Conservation (phyloP, 2,329 filamentous ascomycete species). For the Alternaria conjuncta region DNA sequence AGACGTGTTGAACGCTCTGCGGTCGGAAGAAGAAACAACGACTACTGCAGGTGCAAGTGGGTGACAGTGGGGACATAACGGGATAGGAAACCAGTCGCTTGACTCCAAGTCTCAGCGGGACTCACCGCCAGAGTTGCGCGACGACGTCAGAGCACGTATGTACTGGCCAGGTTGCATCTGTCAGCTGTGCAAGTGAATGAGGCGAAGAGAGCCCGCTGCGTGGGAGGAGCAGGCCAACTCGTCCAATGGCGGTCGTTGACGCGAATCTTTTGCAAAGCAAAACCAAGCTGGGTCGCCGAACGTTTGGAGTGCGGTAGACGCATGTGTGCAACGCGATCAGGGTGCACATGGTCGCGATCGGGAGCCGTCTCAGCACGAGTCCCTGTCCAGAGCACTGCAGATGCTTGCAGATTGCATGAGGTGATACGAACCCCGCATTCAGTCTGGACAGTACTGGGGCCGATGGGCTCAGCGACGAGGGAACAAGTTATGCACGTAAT, state of each 20-base stretch:
- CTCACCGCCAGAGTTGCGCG: slow-evolving; percentile 27
- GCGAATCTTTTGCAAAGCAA: slow-evolving; percentile 7
- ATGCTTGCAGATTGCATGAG: slow-evolving; percentile 11
- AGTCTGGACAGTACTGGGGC: neutral
- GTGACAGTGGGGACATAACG: slow-evolving; percentile 25
- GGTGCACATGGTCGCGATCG: slow-evolving; percentile 7
- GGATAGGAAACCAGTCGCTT: slow-evolving; percentile 19
- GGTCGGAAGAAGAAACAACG: slow-evolving; percentile 20
- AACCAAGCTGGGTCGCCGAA: neutral
- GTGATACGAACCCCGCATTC: slow-evolving; percentile 17
- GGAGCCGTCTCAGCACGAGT: neutral
- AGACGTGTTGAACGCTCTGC: slow-evolving; percentile 20
- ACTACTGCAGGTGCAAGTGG: slow-evolving; percentile 37
- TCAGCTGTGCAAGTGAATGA: slow-evolving; percentile 2
- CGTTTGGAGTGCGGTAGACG: neutral
- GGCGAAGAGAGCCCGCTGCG: slow-evolving; percentile 5
- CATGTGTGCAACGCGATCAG: slow-evolving; percentile 1
- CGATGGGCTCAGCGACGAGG: neutral
- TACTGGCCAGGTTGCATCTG: neutral
- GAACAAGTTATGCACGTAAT: neutral
- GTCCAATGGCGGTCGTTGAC: slow-evolving; percentile 2
- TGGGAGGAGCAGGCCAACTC: neutral
- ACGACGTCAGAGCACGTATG: neutral
- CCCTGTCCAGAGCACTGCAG: slow-evolving; percentile 6
- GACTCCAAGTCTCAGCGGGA: slow-evolving; percentile 22